These are phyloP conservation scores for Bertia moriformis DNA, from an alignment of 2,329 filamentous ascomycete genomes.

Conservation along the genomic window DNA sequence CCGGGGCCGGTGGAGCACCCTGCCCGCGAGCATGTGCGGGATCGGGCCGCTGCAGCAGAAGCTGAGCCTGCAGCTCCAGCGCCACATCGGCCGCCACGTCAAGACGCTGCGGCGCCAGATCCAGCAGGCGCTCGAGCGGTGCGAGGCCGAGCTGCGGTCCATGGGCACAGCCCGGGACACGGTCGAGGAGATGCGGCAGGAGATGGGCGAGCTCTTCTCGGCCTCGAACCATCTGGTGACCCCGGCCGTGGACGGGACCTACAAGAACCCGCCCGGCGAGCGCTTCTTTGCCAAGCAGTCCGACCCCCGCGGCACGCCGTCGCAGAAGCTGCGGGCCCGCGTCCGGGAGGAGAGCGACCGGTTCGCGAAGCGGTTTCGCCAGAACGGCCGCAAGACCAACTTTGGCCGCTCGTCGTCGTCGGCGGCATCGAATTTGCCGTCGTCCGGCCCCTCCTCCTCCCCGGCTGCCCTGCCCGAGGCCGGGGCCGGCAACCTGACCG, in stretches of 20 bases:
- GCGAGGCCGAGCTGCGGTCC: conserved; percentile 30
- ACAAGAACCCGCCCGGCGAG: conserved; percentile 37
- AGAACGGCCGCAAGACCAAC: conserved; percentile 31
- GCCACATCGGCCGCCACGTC: conserved; percentile 35
- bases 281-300: conserved; percentile 33
- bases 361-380: conserved; percentile 29
- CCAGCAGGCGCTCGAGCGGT: conserved; percentile 30
- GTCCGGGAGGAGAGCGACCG: conserved; percentile 35
- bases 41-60: conserved; percentile 28
- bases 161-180: conserved; percentile 35
- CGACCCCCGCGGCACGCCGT: conserved; percentile 31
- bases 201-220: conserved; percentile 36
- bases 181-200: conserved; percentile 34
- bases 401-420: conserved; percentile 13
- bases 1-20: conserved; percentile 28
- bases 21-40: conserved; percentile 31
- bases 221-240: conserved; percentile 36
- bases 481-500: conserved; percentile 15
- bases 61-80: conserved; percentile 31
- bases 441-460: conserved; percentile 6
- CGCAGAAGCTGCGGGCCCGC: conserved; percentile 33
- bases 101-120: conserved; percentile 33
- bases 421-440: conserved; percentile 3
- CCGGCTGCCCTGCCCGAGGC: conserved; percentile 9
- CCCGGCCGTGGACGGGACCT: conserved; percentile 35